Evolutionary conservation across 306 rosid genomes (phyloP).

Genomic region (barrel medic (Medicago truncatula)): MtrunA17r5.0-ANR NC_053047.1:42300001-42300500

Average conservation of each 20-base stretch:
- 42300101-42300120: conserved; percentile 70
- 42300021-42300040: not conserved
- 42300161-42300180: conserved; percentile 89
- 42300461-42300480: conserved; percentile 63
- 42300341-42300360: conserved; percentile 60
- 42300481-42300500: too few species aligned
- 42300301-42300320: conserved; percentile 14
- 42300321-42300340: conserved; percentile 28
- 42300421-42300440: conserved; percentile 81
- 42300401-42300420: conserved; percentile 90
- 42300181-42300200: conserved; percentile 81
- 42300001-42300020: not conserved
- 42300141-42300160: conserved; percentile 76
- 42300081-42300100: conserved; percentile 38
- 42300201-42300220: conserved; percentile 94
- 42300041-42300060: not conserved
- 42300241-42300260: conserved; percentile 85
- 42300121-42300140: conserved; percentile 77
- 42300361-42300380: conserved; percentile 84
- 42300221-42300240: conserved; percentile 92
- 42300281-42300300: not conserved
- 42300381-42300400: conserved; percentile 85
- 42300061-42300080: conserved; percentile 20
- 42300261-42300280: conserved; percentile 32
- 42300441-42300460: conserved; percentile 69